Evolutionary conservation across 2,329 filamentous ascomycete genomes (phyloP), one percentile per base, ranked within the genome.

Genomic region (Penicillium rolfsii): DNA sequence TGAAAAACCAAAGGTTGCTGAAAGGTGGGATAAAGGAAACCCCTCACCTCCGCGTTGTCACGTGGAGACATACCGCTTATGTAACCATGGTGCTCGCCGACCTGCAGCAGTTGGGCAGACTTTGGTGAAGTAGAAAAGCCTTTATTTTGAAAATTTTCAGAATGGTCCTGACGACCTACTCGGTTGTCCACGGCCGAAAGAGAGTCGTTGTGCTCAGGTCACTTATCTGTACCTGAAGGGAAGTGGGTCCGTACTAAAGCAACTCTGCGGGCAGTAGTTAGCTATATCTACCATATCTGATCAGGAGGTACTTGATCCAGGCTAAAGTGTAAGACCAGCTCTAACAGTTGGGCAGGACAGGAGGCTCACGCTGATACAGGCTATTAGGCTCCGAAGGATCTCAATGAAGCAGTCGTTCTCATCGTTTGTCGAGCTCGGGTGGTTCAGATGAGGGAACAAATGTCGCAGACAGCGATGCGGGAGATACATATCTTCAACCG

Each of bases 1-100:
- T 22, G 52, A 30, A 41, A 46, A 54, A 40, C 16, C 46, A 64
- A 60, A 43, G 40, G 53, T 53, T 46, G 46, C 56, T 36, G 36
- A 22, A 56, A 56, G 45, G 57, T 58, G 56, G 50, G 58, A 63
- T 52, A 38, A 55, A 55, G 55, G 55, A 59, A 62, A 60, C 65
- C 67, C 66, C 67, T 67, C 67, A 60, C 59, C 14, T 54, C 48
- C 40, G 41, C 12, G 19, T n/a, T 28, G 38, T 58, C 67, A 69
- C 65, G 67, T 67, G 67, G 24, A 41, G 16, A 24, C 22, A 35
- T 38, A 7, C 24, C 46, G 59, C 45, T 60, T 61, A 63, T 56
- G 56, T 65, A 57, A 58, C 33, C 14, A 24, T n/a, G 30, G 14
- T 45, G 52, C 26, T 8, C 24, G 36, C 7, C 19, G 19, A 22